Base-by-base conservation (phyloP, 352 stramenopile genomes). In the Chrysophaeum taylorii region DNA sequence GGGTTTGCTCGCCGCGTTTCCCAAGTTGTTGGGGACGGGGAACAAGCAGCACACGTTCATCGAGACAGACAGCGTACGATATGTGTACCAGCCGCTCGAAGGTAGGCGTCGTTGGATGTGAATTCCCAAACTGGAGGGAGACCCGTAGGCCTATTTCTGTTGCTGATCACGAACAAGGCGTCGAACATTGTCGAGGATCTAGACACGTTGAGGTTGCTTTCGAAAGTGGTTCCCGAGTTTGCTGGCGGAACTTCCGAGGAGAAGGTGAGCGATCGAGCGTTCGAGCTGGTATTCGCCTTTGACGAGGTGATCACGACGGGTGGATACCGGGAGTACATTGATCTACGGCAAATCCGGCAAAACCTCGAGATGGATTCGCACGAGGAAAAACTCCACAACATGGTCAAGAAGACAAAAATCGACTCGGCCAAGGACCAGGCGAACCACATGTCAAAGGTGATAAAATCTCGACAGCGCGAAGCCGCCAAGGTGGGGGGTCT, bases 321-420 rank as follows among this genome's bases (percentile, higher is more conserved):
- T 35, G 94, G 94, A 23, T 95, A 98, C 82, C 96, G 94, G 79
- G 94, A 98, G 81, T 91, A 89, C 72, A 92, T 96, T 68, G 94
- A 85, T 61, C 76, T 96, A 61, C 84, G 86, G 76, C 85, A 92
- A 73, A 96, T 98, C 71, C 86, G 92, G 70, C 91, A 93, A 25
- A 98, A 98, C 82, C 89, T 98, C 81, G 88, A 97, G 72, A 99
- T 99, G 95, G 94, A 99, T 77, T 96, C 85, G 70, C 94, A 98
- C 80, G 94, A 98, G 81, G 95, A 99, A 83, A 97, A 98, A 78
- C 88, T 98, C 69, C 85, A 95, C 77, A 91, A 96, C 61, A 97
- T 98, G 87, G 96, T 98, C 71, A 87, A 97, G 72, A 87, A 98
- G 80, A 93, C 86, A 79, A 97, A 97, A 83, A 89, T 87, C 74